These are phyloP conservation scores for Galeopsis tetrahit DNA, from an alignment of 257 asterid species.

Conservation along the genomic window DNA sequence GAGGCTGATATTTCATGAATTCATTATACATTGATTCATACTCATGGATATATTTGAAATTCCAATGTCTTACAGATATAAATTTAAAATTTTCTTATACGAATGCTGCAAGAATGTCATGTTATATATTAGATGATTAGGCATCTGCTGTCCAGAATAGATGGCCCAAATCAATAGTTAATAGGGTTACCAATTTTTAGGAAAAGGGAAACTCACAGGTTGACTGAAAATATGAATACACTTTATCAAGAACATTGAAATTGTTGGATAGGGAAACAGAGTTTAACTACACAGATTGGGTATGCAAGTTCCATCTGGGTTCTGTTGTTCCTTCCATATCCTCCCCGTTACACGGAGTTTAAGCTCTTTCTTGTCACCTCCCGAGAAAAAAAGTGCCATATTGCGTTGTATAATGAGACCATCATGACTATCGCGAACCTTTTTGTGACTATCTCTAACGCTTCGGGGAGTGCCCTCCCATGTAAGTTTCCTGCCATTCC, in stretches of 20 bases:
- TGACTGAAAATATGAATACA: conserved; percentile 20
- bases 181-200: background rate
- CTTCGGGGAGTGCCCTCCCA: conserved; percentile 70
- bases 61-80: background rate
- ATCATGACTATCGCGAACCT: conserved; percentile 65
- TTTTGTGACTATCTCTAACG: conserved; percentile 58
- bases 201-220: conserved; percentile 3
- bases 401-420: conserved; percentile 58
- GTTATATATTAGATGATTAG: background rate
- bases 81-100: background rate
- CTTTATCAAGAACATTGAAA: conserved; percentile 21
- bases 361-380: conserved; percentile 61
- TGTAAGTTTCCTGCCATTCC: conserved; percentile 56
- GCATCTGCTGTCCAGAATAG: conserved; percentile 6
- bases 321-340: conserved; percentile 60
- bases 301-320: conserved; percentile 50
- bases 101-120: background rate
- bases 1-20: conserved; percentile 24
- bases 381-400: conserved; percentile 61
- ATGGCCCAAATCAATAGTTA: background rate
- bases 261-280: background rate
- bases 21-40: background rate
- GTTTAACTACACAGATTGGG: conserved; percentile 50
- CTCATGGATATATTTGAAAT: background rate
- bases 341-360: conserved; percentile 60